These are phyloP conservation scores for Parietichytrium sp. DNA, from an alignment of 108 stramenopile species.

Conservation along the genomic window DNA sequence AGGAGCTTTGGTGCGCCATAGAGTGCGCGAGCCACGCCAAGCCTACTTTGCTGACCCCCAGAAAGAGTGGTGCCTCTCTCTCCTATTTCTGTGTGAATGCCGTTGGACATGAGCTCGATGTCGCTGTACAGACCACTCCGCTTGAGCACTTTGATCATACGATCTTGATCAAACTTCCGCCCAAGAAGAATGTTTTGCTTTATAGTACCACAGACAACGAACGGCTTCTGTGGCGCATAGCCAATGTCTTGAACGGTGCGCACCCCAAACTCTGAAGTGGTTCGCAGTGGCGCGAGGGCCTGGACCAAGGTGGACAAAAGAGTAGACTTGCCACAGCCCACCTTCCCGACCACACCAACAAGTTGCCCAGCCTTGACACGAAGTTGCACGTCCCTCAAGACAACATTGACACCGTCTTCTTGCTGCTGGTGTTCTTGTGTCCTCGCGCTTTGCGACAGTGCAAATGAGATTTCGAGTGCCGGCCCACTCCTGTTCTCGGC, in stretches of 20 bases:
- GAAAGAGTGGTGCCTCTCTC: conserved; percentile 47
- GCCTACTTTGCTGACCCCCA: conserved; percentile 50
- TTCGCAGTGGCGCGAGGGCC: neutral
- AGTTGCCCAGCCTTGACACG: neutral
- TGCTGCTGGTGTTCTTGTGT: too few species aligned
- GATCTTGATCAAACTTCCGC: neutral
- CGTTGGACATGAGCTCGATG: neutral
- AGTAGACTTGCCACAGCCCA: conserved; percentile 25
- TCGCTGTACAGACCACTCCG: conserved; percentile 39
- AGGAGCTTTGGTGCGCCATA: conserved; percentile 54
- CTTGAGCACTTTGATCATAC: neutral
- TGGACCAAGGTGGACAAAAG: neutral
- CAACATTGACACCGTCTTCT: too few species aligned
- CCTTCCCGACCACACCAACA: neutral
- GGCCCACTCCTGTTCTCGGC: too few species aligned
- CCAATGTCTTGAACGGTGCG: neutral
- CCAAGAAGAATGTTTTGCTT: conserved; percentile 40
- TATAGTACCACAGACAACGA: conserved; percentile 34
- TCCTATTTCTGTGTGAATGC: conserved; percentile 48
- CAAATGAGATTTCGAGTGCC: too few species aligned
- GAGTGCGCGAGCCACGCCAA: conserved; percentile 47
- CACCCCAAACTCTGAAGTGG: neutral
- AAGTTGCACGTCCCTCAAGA: neutral
- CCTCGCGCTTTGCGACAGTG: too few species aligned
- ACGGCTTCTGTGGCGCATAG: conserved; percentile 21